A percentile compares a stretch with the other conserved stretches of the same genome.
These are phyloP conservation scores for Simplicillium aogashimaense DNA, from an alignment of 2,329 filamentous ascomycete genomes.

Conservation along the genomic window DNA sequence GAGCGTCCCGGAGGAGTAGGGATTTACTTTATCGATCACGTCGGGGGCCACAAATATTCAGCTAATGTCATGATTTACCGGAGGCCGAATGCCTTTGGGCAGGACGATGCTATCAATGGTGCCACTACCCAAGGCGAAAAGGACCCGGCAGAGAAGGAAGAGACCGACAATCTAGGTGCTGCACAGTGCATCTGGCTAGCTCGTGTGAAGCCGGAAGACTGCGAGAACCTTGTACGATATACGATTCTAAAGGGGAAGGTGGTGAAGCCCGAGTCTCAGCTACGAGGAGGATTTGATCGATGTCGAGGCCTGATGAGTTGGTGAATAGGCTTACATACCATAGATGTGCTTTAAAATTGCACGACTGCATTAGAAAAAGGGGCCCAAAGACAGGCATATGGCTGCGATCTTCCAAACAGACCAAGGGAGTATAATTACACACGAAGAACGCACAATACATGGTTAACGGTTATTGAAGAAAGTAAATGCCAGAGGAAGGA, in stretches of 20 bases:
- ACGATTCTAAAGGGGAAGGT: constrained; percentile 91
- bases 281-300: constrained; percentile 86
- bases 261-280: constrained; percentile 75
- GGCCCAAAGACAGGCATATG: too few relatives aligned
- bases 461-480: too few relatives aligned
- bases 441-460: too few relatives aligned
- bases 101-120: constrained; percentile 25
- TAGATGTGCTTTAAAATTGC: neutral
- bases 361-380: neutral
- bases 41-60: constrained; percentile 92
- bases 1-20: constrained; percentile 84
- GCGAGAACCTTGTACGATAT: constrained; percentile 82
- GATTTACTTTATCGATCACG: constrained; percentile 93
- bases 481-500: too few relatives aligned
- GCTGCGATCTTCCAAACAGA: too few relatives aligned
- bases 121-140: constrained; percentile 6
- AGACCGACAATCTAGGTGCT: constrained; percentile 43
- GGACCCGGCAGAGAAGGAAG: constrained; percentile 15
- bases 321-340: constrained; percentile 33
- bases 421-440: too few relatives aligned
- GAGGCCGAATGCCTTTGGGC: constrained; percentile 45
- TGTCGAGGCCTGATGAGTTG: constrained; percentile 75
- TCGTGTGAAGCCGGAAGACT: constrained; percentile 75
- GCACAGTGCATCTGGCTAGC: constrained; percentile 91
- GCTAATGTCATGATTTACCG: constrained; percentile 94